phyloP scores from a whole-genome alignment of 768 basidiomycete species.

The Termitomyces sp. region DNA sequence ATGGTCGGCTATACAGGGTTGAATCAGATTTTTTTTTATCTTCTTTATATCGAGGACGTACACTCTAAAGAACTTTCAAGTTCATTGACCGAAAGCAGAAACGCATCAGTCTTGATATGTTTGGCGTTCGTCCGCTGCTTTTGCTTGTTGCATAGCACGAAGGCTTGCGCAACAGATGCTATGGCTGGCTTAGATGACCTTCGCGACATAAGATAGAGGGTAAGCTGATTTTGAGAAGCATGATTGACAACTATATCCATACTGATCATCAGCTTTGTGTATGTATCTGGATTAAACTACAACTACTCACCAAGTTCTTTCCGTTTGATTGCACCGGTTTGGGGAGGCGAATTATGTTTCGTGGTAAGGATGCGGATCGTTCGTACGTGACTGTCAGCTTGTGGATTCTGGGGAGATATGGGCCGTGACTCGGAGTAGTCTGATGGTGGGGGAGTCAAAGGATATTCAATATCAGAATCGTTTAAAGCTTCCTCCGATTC shows the following conservation, averaged over 20 bases:
- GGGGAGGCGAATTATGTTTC: not conserved
- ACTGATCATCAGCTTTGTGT: not conserved
- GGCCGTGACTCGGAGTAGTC: constrained; percentile 67
- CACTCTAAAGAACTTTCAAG: constrained; percentile 60
- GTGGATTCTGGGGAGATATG: constrained; percentile 43
- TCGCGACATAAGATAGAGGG: constrained; percentile 55
- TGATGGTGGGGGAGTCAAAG: constrained; percentile 75
- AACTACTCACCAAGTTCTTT: constrained; percentile 5
- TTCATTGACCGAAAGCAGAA: constrained; percentile 39
- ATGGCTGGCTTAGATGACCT: constrained; percentile 64
- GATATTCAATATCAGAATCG: constrained; percentile 60
- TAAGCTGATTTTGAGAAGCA: constrained; percentile 28
- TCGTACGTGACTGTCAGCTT: constrained; percentile 22
- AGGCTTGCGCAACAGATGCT: constrained; percentile 46
- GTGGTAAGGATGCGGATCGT: constrained; percentile 11
- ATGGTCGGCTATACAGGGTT: constrained; percentile 36
- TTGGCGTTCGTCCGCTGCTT: constrained; percentile 19
- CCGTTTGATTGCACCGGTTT: not conserved
- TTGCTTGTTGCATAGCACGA: constrained; percentile 34
- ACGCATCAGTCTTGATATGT: constrained; percentile 20
- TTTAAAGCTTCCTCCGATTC: constrained; percentile 18
- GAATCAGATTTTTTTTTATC: not conserved
- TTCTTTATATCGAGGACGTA: constrained; percentile 23
- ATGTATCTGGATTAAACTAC: not conserved
- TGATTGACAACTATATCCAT: not conserved